phyloP scores from a whole-genome alignment of 257 asterid species.

The Rubia yunnanensis region DNA sequence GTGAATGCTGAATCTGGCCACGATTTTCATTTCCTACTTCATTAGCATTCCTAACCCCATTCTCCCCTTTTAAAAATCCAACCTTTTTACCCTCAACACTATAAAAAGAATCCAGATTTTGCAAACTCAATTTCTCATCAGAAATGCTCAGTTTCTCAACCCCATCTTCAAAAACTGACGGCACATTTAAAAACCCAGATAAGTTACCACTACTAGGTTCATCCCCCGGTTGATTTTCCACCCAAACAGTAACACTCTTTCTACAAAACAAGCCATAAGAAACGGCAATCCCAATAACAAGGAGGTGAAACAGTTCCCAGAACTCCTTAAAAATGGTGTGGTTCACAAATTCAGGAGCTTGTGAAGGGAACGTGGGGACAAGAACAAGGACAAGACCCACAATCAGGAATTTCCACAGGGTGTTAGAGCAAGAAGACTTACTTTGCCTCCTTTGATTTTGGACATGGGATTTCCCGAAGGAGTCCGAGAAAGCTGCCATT shows the following conservation, averaged over 20 bases:
- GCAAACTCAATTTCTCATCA: constrained; percentile 30
- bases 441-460: constrained; percentile 19
- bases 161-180: constrained; percentile 56
- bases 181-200: constrained; percentile 43
- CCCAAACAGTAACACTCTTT: constrained; percentile 22
- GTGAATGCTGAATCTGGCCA: constrained; percentile 33
- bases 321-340: constrained; percentile 30
- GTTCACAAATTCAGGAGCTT: constrained; percentile 57
- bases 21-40: constrained; percentile 18
- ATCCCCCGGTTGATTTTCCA: constrained; percentile 21
- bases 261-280: constrained; percentile 69
- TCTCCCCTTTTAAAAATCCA: constrained; percentile 25
- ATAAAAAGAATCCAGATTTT: constrained; percentile 20
- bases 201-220: constrained; percentile 25
- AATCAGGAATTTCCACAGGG: constrained; percentile 38
- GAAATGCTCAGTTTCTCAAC: constrained; percentile 34
- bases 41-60: constrained; percentile 16
- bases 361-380: constrained; percentile 62
- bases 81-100: constrained; percentile 17
- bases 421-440: constrained; percentile 45
- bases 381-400: constrained; percentile 37
- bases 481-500: constrained; percentile 24
- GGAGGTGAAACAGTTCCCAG: constrained; percentile 76
- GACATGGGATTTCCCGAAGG: constrained; percentile 31
- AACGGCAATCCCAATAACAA: constrained; percentile 67